These are phyloP conservation scores for Firmiana major DNA, from an alignment of 345 rosid species.

Conservation along the genomic window DNA sequence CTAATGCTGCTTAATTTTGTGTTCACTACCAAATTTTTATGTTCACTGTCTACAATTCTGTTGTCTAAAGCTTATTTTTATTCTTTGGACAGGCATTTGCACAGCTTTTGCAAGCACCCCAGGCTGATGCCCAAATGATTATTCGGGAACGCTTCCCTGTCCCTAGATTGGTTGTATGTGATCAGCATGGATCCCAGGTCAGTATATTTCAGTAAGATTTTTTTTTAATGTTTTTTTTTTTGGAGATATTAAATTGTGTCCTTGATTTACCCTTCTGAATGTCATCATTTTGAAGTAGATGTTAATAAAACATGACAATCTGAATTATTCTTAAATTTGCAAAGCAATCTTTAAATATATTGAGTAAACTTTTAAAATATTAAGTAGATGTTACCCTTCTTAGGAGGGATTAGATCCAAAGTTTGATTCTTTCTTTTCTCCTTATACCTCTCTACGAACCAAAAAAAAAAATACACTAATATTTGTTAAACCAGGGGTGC, in stretches of 20 bases:
- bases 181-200: conserved; percentile 99
- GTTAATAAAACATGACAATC: not conserved
- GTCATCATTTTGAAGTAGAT: not conserved
- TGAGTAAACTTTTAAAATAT: not conserved
- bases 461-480: not conserved
- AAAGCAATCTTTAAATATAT: not conserved
- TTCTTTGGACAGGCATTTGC: conserved; percentile 66
- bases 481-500: not conserved
- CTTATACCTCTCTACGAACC: no score
- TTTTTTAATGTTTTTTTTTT: not conserved
- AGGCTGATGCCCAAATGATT: conserved; percentile 66
- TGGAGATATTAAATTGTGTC: not conserved
- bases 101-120: conserved; percentile 80
- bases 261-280: not conserved
- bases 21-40: not conserved
- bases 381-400: no score
- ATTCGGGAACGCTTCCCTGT: conserved; percentile 89
- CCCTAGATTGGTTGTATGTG: conserved; percentile 94
- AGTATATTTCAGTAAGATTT: conserved; percentile 12
- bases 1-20: not conserved
- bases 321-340: conserved; percentile 1
- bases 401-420: no score
- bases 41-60: not conserved
- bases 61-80: not conserved
- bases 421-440: no score